A percentile compares a stretch with the other conserved stretches of the same genome.
Conservation (phyloP, 2,329 filamentous ascomycete genomes). For the Hypoxylon sp. region DNA sequence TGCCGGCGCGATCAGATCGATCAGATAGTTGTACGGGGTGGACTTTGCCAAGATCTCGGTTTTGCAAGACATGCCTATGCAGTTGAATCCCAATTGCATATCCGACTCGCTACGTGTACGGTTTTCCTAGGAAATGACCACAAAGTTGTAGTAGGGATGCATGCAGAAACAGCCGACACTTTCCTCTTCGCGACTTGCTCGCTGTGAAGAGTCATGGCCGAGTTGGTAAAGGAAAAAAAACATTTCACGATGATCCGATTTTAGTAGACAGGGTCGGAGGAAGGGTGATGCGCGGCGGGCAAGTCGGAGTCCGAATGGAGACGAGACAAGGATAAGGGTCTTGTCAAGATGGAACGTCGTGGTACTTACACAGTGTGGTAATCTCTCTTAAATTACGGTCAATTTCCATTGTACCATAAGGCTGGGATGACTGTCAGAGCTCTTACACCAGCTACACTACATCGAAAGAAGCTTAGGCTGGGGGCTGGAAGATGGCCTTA, state of each 20-base stretch:
- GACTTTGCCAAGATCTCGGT: no score
- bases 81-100: no score
- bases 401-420: constrained; percentile 18
- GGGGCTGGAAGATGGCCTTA: no score
- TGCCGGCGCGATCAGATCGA: no score
- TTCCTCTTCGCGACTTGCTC: not conserved
- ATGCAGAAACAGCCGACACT: not conserved
- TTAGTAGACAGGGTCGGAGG: constrained; percentile 14
- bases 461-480: no score
- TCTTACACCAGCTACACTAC: not conserved
- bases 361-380: constrained; percentile 11
- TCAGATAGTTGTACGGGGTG: no score
- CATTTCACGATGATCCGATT: not conserved
- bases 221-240: constrained; percentile 3
- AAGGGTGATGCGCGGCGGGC: constrained; percentile 11
- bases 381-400: not conserved
- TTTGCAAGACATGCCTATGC: no score
- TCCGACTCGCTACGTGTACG: no score
- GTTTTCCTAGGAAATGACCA: no score
- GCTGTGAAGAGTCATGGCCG: constrained; percentile 10
- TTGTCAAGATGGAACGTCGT: not conserved
- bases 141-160: not conserved
- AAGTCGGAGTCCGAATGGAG: constrained; percentile 23
- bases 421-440: constrained; percentile 15
- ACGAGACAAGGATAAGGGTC: not conserved